Evolutionary conservation across 2,329 filamentous ascomycete genomes (phyloP).

Genomic region (Cephalotrichum gorgonifer): DNA sequence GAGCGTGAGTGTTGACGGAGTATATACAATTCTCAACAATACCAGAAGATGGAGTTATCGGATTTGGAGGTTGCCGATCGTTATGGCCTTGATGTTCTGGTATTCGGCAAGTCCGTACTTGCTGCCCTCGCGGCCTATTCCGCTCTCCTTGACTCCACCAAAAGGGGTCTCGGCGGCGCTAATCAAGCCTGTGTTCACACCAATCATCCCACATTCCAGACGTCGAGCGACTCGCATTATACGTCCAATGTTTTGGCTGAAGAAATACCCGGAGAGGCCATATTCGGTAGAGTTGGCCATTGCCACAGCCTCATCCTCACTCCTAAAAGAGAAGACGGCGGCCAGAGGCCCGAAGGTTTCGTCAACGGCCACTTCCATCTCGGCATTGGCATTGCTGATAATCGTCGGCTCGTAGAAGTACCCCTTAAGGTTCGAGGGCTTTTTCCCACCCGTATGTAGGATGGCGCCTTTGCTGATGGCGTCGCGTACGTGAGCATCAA

Average conservation of each 20-base stretch:
- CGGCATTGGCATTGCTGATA: constrained; percentile 70
- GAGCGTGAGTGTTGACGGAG: too few relatives aligned
- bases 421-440: constrained; percentile 63
- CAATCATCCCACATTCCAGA: constrained; percentile 80
- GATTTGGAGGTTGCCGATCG: too few relatives aligned
- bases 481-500: constrained; percentile 73
- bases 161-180: constrained; percentile 53
- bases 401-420: constrained; percentile 81
- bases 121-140: too few relatives aligned
- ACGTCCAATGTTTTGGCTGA: constrained; percentile 53
- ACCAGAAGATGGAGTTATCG: too few relatives aligned
- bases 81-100: too few relatives aligned
- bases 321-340: constrained; percentile 77
- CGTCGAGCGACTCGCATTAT: constrained; percentile 53
- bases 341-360: constrained; percentile 96
- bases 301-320: constrained; percentile 77
- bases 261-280: constrained; percentile 91
- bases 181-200: constrained; percentile 63
- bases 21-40: too few relatives aligned
- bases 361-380: constrained; percentile 77
- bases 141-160: constrained; percentile 75
- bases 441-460: constrained; percentile 65
- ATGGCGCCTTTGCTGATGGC: constrained; percentile 68
- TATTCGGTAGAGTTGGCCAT: constrained; percentile 77
- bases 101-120: too few relatives aligned